A percentile compares a stretch with the other conserved stretches of the same genome.
phyloP scores from a whole-genome alignment of 2,329 filamentous ascomycete genomes.

The Diaporthe sp. region DNA sequence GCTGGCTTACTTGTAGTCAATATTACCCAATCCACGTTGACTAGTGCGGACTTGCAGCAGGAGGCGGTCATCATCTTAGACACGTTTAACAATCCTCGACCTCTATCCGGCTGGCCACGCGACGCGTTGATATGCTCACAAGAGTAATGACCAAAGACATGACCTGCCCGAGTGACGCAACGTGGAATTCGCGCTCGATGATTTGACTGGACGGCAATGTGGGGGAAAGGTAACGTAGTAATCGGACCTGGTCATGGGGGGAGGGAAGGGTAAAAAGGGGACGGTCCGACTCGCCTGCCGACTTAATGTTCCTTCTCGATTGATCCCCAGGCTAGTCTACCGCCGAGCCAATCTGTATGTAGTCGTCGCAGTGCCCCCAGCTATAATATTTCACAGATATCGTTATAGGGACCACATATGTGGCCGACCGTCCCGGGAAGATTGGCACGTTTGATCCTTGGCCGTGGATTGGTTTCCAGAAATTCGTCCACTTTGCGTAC shows the following conservation, averaged over 20 bases:
- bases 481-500: background rate
- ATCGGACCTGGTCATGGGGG: background rate
- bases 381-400: background rate
- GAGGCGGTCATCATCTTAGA: background rate
- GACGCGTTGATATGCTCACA: background rate
- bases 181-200: background rate
- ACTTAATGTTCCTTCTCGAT: background rate
- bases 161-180: slow-evolving; percentile 25
- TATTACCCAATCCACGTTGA: background rate
- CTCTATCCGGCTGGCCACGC: slow-evolving; percentile 1
- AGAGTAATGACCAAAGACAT: slow-evolving; percentile 4
- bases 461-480: background rate
- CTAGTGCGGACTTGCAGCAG: background rate
- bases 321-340: background rate
- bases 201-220: background rate
- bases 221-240: slow-evolving; percentile 30
- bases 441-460: too few species aligned
- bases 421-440: background rate
- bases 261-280: background rate
- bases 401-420: background rate
- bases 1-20: background rate
- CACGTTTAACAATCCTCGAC: too few species aligned
- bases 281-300: slow-evolving; percentile 7
- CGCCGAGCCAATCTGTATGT: background rate
- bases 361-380: background rate